These are phyloP conservation scores for Globisporangium sylvaticum DNA, from an alignment of 352 stramenopile genomes.

Conservation along the genomic window DNA sequence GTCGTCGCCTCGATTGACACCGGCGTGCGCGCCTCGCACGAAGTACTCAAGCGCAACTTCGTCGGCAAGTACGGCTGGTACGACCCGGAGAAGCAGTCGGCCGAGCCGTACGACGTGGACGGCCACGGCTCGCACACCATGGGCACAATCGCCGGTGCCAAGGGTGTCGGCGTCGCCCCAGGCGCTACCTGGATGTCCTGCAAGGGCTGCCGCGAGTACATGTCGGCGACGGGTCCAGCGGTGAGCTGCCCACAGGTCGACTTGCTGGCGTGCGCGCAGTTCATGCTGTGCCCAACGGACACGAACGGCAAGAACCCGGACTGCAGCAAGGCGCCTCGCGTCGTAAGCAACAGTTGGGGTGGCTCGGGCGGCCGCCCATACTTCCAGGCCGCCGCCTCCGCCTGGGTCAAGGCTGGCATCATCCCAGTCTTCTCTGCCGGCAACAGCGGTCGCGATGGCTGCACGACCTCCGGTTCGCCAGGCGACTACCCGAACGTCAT, in stretches of 20 bases:
- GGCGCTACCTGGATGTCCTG: constrained; percentile 21
- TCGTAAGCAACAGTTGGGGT: constrained; percentile 28
- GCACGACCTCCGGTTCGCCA: constrained; percentile 16
- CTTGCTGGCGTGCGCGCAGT: constrained; percentile 15
- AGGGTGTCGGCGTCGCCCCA: constrained; percentile 11
- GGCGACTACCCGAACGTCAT: constrained; percentile 27
- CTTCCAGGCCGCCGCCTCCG: constrained; percentile 13
- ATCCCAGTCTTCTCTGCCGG: constrained; percentile 20
- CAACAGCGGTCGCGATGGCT: constrained; percentile 14
- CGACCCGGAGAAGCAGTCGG: too few relatives aligned
- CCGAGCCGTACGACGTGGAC: too few relatives aligned
- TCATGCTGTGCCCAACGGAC: constrained; percentile 23
- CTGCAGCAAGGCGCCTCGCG: constrained; percentile 21
- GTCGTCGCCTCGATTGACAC: background rate
- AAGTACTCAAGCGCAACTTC: background rate
- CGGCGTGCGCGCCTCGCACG: background rate
- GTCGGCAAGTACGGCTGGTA: too few relatives aligned
- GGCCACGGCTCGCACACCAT: constrained; percentile 15
- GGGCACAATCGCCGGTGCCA: constrained; percentile 12
- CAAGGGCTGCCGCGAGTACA: background rate
- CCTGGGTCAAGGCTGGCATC: constrained; percentile 24
- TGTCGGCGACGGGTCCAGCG: background rate
- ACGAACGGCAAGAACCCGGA: constrained; percentile 15
- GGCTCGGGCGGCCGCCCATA: background rate
- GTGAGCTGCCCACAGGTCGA: too few relatives aligned